Base-by-base conservation (phyloP, 2,329 filamentous ascomycete genomes). In the Verticillium zaregamsianum region DNA sequence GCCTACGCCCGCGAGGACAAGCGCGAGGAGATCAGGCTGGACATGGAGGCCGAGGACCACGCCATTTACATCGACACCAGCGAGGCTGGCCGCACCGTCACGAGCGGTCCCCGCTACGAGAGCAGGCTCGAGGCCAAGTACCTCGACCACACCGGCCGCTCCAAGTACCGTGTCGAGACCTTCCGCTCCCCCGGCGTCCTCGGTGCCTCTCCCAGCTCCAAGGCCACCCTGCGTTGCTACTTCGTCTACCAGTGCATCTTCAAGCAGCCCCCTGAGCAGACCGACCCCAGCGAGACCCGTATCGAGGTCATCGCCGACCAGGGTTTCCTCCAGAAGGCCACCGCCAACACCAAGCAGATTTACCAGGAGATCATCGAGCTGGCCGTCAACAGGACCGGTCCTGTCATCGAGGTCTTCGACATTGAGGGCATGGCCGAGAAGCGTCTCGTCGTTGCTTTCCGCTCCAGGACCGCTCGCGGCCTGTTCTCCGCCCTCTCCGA, bases 11-110 rank as follows among this genome's bases (percentile, higher is more conserved):
- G 95, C 62, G 91, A 96, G 75, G 94, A 98, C 78, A 96, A 96
- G 82, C 89, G 90, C 68, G 86, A 98, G 70, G 93, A 98, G 78
- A 97, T 99, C 69, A 88, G 93, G 65, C 81, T 99, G 52, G 94
- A 98, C 74, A 97, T 97, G 86, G 95, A 99, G 78, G 92, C 92
- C 25, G 80, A 84, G 63, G 95, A 98, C 74, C 95, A 98, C 73
- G 95, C 95, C 63, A 96, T 98, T 72, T 99, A 98, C 80, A 98
- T 99, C 68, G 95, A 99, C 75, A 99, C 95, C 61, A 97, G 93
- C 76, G 90, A 90, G 72, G 94, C 95, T 17, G 95, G 95, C 67
- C 82, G 91, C 69, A 91, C 89, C 63, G 84, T 88, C 56, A 80
- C 91, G 25, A 80, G 84, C 60, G 95, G 95, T 2, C 93, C 95